A percentile compares a stretch with the other conserved stretches of the same genome.
These are phyloP conservation scores for Gymnopilus dilepis DNA, from an alignment of 768 basidiomycete genomes.

Conservation along the genomic window DNA sequence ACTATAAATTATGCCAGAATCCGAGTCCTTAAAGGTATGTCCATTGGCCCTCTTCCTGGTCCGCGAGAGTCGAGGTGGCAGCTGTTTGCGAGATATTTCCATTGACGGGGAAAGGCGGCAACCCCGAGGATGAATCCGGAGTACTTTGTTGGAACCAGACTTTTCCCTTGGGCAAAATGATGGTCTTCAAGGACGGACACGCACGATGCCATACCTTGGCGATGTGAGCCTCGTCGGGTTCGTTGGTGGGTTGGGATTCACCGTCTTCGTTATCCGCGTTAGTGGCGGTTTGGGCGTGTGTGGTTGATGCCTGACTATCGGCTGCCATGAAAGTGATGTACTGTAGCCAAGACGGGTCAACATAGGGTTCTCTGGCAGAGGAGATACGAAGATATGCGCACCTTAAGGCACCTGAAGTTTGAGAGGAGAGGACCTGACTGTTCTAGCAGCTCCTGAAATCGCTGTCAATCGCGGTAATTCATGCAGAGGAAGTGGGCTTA, in stretches of 20 bases:
- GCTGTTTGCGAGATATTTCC: background rate
- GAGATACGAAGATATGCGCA: constrained; percentile 14
- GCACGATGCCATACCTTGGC: constrained; percentile 60
- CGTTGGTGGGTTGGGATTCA: constrained; percentile 1
- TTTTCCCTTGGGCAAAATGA: constrained; percentile 65
- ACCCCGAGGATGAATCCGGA: background rate
- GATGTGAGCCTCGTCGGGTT: constrained; percentile 51
- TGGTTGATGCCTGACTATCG: background rate
- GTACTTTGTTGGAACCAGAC: constrained; percentile 58
- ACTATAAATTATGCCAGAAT: background rate
- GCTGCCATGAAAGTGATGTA: constrained; percentile 68
- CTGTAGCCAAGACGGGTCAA: constrained; percentile 25
- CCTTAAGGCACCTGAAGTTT: constrained; percentile 45
- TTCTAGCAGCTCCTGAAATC: constrained; percentile 45
- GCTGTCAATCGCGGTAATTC: background rate
- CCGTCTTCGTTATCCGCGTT: background rate
- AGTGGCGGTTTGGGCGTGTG: background rate
- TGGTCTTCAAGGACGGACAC: constrained; percentile 66
- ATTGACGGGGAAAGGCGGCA: too few relatives aligned
- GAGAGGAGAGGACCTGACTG: constrained; percentile 44
- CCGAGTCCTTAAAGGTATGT: background rate
- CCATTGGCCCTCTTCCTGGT: constrained; percentile 1
- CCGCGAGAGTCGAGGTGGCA: background rate
- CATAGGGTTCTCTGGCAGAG: background rate
- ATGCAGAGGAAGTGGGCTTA: constrained; percentile 31